Evolutionary conservation across 1,284 basidiomycete genomes (phyloP).

Genomic region (Trichosporon inkin): DNA sequence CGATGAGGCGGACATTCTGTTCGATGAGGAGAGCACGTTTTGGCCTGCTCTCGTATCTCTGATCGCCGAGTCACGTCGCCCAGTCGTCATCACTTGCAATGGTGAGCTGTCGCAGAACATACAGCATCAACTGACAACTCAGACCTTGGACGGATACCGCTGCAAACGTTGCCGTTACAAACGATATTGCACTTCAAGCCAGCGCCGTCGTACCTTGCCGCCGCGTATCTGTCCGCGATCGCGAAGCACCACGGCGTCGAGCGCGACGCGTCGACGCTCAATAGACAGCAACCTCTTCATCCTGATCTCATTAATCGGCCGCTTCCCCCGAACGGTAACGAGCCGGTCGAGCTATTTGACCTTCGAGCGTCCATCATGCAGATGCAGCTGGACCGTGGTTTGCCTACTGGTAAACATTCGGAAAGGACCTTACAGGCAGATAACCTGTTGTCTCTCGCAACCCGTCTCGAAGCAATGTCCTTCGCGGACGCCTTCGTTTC

Average conservation of each 20-base stretch:
- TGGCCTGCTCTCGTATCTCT: slow-evolving; percentile 80
- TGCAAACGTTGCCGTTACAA: slow-evolving; percentile 71
- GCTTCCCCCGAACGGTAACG: slow-evolving; percentile 50
- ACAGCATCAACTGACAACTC: slow-evolving; percentile 14
- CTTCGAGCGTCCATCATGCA: slow-evolving; percentile 59
- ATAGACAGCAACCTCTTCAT: slow-evolving; percentile 25
- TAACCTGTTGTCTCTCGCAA: not conserved
- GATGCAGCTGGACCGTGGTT: slow-evolving; percentile 55
- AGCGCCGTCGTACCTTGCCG: slow-evolving; percentile 59
- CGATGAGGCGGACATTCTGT: slow-evolving; percentile 96
- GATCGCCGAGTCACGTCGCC: slow-evolving; percentile 73
- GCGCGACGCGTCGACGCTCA: slow-evolving; percentile 32
- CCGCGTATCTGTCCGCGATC: slow-evolving; percentile 67
- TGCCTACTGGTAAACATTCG: no score
- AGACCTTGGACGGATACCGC: slow-evolving; percentile 71
- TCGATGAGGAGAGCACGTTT: slow-evolving; percentile 82
- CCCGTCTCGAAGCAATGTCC: slow-evolving; percentile 32
- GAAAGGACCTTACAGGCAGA: not conserved
- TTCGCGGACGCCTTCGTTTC: slow-evolving; percentile 58
- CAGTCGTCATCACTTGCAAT: slow-evolving; percentile 88
- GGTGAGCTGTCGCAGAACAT: slow-evolving; percentile 56
- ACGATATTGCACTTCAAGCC: slow-evolving; percentile 63
- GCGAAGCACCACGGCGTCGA: slow-evolving; percentile 28
- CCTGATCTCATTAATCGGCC: slow-evolving; percentile 36
- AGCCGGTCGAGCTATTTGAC: slow-evolving; percentile 54